phyloP scores from a whole-genome alignment of 2,329 filamentous ascomycete species.

The Paracorniculantispora psalliotae region DNA sequence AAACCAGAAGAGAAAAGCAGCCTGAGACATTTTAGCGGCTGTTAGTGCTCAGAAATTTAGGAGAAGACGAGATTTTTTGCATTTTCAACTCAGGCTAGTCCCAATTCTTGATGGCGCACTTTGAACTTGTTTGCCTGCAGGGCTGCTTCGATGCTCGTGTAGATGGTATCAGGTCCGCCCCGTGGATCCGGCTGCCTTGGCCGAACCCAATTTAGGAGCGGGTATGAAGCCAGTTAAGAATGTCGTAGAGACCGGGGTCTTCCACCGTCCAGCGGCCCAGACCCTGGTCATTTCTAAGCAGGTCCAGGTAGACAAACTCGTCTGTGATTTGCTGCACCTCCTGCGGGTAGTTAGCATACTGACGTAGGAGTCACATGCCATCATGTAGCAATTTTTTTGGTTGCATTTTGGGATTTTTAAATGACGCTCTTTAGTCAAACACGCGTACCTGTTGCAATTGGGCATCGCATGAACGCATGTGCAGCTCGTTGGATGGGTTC shows the following conservation, averaged over 20 bases:
- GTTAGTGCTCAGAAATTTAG: background rate
- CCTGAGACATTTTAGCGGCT: background rate
- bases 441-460: constrained; percentile 51
- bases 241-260: constrained; percentile 53
- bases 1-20: background rate
- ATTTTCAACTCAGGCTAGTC: background rate
- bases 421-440: no score
- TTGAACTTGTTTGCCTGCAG: background rate
- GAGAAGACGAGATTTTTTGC: background rate
- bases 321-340: constrained; percentile 56
- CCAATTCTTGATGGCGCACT: background rate
- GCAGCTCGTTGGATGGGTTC: constrained; percentile 40
- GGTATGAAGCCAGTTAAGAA: constrained; percentile 54
- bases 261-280: constrained; percentile 60
- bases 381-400: background rate
- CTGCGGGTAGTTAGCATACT: constrained; percentile 28
- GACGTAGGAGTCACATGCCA: background rate
- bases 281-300: constrained; percentile 47
- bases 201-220: background rate
- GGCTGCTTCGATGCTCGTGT: background rate
- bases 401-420: background rate
- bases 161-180: background rate
- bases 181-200: background rate
- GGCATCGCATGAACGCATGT: constrained; percentile 50
- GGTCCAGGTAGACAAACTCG: constrained; percentile 52